Evolutionary conservation across 768 basidiomycete genomes (phyloP).

Genomic region (Hypholoma sublateritium): DNA sequence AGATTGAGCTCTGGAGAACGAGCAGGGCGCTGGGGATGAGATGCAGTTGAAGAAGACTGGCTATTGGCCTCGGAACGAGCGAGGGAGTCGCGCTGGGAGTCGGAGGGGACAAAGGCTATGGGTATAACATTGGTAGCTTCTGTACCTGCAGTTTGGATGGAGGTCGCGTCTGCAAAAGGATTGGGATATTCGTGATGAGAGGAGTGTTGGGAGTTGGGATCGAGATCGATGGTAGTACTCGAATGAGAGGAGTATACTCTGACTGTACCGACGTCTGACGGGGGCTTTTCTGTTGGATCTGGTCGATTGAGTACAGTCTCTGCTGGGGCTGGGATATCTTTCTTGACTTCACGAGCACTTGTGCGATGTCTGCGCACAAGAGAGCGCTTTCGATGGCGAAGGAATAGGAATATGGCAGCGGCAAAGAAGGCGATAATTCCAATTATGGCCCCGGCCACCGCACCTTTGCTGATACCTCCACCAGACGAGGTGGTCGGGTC

Average conservation of each 20-base stretch:
- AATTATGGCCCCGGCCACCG: conserved; percentile 72
- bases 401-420: conserved; percentile 47
- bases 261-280: conserved; percentile 39
- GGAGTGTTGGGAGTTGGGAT: conserved; percentile 48
- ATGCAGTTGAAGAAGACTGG: conserved; percentile 35
- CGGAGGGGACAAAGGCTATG: conserved; percentile 75
- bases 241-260: conserved; percentile 50
- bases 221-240: conserved; percentile 57
- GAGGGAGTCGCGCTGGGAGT: conserved; percentile 35
- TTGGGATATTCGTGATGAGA: conserved; percentile 46
- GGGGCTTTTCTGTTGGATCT: conserved; percentile 73
- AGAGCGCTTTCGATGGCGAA: conserved; percentile 64
- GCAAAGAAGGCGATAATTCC: conserved; percentile 62
- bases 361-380: conserved; percentile 39
- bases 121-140: conserved; percentile 86
- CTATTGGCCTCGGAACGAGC: conserved; percentile 26
- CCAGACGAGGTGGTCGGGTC: conserved; percentile 21
- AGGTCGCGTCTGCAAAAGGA: conserved; percentile 76
- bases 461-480: conserved; percentile 60
- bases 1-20: conserved; percentile 63
- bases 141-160: conserved; percentile 81
- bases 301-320: conserved; percentile 78
- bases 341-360: conserved; percentile 38
- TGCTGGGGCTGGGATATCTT: conserved; percentile 72
- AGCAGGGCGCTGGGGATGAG: conserved; percentile 51